A percentile compares a stretch with the other conserved stretches of the same genome.
These are phyloP conservation scores for Kluyveromyces sp. DNA, from an alignment of 1,139 yeast genomes.

Conservation along the genomic window DNA sequence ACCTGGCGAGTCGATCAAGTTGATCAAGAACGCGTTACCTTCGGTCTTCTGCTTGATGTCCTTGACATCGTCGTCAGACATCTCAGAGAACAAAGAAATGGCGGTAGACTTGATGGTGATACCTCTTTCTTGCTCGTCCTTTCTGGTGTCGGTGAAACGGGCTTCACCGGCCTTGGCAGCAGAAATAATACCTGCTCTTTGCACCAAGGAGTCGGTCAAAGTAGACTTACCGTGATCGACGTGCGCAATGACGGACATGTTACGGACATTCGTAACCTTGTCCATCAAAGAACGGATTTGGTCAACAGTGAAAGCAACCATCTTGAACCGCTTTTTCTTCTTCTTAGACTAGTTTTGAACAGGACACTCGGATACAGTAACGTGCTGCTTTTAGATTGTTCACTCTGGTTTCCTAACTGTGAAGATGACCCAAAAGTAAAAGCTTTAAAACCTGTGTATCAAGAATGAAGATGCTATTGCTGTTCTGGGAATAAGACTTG, in stretches of 20 bases:
- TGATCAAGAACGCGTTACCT: conserved; percentile 92
- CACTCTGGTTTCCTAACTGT: too few relatives aligned
- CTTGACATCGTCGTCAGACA: conserved; percentile 85
- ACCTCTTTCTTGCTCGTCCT: conserved; percentile 99
- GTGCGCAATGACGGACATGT: conserved; percentile 99
- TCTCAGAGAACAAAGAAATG: conserved; percentile 87
- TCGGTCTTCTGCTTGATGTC: conserved; percentile 93
- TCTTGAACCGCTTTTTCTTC: conserved; percentile 18
- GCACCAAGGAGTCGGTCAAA: conserved; percentile 97
- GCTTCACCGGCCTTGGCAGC: conserved; percentile 99
- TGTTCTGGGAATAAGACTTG: too few relatives aligned
- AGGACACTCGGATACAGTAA: background rate
- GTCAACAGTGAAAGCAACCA: conserved; percentile 43
- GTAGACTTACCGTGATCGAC: conserved; percentile 99
- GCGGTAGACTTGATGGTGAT: conserved; percentile 99
- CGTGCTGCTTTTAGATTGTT: too few relatives aligned
- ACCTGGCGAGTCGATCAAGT: conserved; percentile 99
- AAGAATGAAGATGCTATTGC: background rate
- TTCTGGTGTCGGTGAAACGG: conserved; percentile 99
- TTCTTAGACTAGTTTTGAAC: background rate
- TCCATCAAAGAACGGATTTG: conserved; percentile 99
- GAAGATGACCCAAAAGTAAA: too few relatives aligned
- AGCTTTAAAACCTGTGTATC: background rate
- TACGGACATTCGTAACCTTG: conserved; percentile 99
- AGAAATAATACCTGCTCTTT: conserved; percentile 98